Conservation (phyloP, 306 rosid genomes). For the Sesbania bispinosa region DNA sequence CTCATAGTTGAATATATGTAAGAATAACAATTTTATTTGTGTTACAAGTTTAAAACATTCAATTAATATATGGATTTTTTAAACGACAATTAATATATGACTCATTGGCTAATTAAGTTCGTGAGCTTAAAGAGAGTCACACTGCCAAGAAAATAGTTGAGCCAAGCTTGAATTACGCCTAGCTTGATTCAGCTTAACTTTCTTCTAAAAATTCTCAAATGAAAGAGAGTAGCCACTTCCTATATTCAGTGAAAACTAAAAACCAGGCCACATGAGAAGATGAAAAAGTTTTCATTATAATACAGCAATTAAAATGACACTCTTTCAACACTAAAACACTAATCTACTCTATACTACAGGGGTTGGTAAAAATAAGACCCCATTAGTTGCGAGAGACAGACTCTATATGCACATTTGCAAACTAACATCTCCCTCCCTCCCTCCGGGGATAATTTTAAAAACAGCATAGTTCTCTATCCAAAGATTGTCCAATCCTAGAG, state of each 20-base stretch:
- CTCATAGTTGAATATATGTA: too few relatives aligned
- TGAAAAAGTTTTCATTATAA: neutral
- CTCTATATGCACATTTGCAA: slow-evolving; percentile 19
- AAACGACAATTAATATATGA: neutral
- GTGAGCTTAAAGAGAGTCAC: too few relatives aligned
- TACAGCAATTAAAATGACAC: slow-evolving; percentile 15
- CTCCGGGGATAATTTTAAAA: neutral
- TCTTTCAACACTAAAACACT: slow-evolving; percentile 18
- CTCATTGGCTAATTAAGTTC: neutral
- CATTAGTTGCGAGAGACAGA: slow-evolving; percentile 19
- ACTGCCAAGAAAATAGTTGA: neutral
- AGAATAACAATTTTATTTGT: too few relatives aligned
- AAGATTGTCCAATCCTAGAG: neutral
- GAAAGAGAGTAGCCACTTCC: neutral
- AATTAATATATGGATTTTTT: neutral
- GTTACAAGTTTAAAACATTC: neutral
- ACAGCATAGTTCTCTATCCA: slow-evolving; percentile 10
- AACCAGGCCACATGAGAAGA: neutral
- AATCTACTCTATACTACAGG: slow-evolving; percentile 11
- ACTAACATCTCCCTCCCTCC: slow-evolving; percentile 16
- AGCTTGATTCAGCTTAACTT: neutral
- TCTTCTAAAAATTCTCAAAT: neutral
- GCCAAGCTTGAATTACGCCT: too few relatives aligned
- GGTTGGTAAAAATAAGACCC: slow-evolving; percentile 37
- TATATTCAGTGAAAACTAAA: neutral